Conservation (phyloP, 306 rosid species). For the Vigna radiata region DNA sequence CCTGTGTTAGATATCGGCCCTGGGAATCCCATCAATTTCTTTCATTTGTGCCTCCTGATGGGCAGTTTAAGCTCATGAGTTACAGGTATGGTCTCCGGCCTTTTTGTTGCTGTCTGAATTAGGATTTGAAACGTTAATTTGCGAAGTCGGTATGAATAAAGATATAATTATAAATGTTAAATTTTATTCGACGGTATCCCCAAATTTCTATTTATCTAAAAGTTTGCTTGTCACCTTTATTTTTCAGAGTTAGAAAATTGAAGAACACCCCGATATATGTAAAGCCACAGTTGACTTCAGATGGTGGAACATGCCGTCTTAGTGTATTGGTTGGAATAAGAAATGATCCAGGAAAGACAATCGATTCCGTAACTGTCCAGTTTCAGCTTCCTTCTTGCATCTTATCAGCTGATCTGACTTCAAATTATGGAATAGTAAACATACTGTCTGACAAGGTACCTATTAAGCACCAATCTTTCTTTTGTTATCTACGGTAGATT, state of each 20-base stretch:
- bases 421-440: constrained; percentile 88
- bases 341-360: constrained; percentile 88
- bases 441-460: constrained; percentile 82
- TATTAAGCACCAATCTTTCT: constrained; percentile 12
- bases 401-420: constrained; percentile 76
- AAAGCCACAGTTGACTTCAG: constrained; percentile 91
- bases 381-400: constrained; percentile 85
- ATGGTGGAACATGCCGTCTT: constrained; percentile 74
- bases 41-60: constrained; percentile 97
- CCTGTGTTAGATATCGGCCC: constrained; percentile 83
- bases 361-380: constrained; percentile 71
- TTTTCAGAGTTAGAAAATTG: constrained; percentile 86
- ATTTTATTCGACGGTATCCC: constrained; percentile 18
- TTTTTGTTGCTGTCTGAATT: constrained; percentile 26
- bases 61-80: constrained; percentile 92
- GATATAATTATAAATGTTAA: constrained; percentile 6
- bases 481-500: background rate
- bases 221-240: constrained; percentile 20
- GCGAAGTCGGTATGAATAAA: constrained; percentile 27
- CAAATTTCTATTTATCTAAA: background rate
- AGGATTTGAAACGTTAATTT: constrained; percentile 20
- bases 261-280: constrained; percentile 88
- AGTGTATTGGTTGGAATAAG: constrained; percentile 82
- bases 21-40: constrained; percentile 92
- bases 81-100: constrained; percentile 67